A percentile compares a stretch with the other conserved stretches of the same genome.
Conservation (phyloP, 1,139 yeast genomes). For the Taphrina communis region DNA sequence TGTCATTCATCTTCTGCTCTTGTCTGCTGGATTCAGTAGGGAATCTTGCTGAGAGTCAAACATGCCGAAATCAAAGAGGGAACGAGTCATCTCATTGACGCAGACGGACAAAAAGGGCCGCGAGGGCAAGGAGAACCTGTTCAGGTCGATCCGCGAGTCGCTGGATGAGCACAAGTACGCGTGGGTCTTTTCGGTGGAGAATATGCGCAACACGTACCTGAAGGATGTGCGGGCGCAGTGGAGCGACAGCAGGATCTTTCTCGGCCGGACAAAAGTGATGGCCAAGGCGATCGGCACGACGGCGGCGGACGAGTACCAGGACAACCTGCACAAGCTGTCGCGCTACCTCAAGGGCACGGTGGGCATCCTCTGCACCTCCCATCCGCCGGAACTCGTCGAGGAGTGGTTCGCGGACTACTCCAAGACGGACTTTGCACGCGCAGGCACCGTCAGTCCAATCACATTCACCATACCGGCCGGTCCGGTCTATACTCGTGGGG, state of each 20-base stretch:
- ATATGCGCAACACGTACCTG: conserved; percentile 93
- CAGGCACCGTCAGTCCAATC: conserved; percentile 82
- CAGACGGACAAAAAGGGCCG: conserved; percentile 95
- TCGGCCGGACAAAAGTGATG: conserved; percentile 92
- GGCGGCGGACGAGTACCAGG: conserved; percentile 87
- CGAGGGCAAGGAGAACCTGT: conserved; percentile 87
- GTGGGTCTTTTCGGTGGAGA: conserved; percentile 86
- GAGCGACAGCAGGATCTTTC: conserved; percentile 73
- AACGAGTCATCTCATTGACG: conserved; percentile 91
- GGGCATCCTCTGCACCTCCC: conserved; percentile 88
- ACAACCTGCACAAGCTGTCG: conserved; percentile 73
- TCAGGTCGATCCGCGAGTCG: conserved; percentile 83
- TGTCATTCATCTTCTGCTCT: too few species aligned
- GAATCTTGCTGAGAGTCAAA: neutral
- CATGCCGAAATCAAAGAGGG: conserved; percentile 96
- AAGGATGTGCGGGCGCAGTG: conserved; percentile 92
- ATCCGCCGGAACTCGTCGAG: conserved; percentile 78
- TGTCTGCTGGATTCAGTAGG: too few species aligned
- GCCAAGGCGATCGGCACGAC: conserved; percentile 89
- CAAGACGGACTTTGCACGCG: conserved; percentile 84
- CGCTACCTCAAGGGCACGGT: conserved; percentile 69
- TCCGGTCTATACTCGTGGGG: conserved; percentile 90
- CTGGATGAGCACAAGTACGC: conserved; percentile 73
- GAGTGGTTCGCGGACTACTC: conserved; percentile 80
- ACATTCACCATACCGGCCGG: conserved; percentile 89